Conservation (phyloP, 495 filamentous ascomycete species). For the Penicillium bialowiezense region DNA sequence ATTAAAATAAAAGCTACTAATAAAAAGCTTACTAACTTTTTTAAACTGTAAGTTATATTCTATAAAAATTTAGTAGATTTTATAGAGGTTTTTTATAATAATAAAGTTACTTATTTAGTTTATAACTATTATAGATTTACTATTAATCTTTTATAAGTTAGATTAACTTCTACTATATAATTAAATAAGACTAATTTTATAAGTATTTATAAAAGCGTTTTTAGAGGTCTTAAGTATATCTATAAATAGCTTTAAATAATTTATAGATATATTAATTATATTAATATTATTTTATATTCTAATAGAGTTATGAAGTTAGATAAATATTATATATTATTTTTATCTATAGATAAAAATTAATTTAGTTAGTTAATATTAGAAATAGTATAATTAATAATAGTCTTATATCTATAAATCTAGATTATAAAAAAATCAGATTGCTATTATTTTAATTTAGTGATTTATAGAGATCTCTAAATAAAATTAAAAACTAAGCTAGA, state of each 20-base stretch:
- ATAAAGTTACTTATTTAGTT: background rate
- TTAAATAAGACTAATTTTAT: background rate
- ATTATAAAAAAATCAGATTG: constrained; percentile 2
- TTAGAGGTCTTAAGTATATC: constrained; percentile 1
- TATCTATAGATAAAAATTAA: background rate
- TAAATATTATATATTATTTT: background rate
- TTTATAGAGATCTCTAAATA: background rate
- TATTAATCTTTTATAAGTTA: constrained; percentile 5
- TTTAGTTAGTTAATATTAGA: constrained; percentile 1
- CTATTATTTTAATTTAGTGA: background rate
- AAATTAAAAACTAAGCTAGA: background rate
- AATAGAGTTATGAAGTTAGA: constrained; percentile 2
- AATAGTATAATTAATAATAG: background rate
- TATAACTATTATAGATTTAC: constrained; percentile 5
- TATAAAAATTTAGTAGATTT: constrained; percentile 3
- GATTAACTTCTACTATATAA: background rate
- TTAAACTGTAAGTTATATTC: background rate
- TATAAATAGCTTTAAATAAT: background rate
- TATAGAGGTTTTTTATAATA: constrained; percentile 4
- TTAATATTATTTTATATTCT: constrained; percentile 6
- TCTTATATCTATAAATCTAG: background rate
- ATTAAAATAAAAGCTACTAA: constrained; percentile 2
- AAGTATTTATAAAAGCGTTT: background rate
- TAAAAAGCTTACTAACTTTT: background rate
- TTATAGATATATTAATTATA: background rate